Evolutionary conservation across 352 stramenopile genomes (phyloP), one percentile per base, ranked within the genome.

Genomic region (Phytophthora citrophthora): DNA sequence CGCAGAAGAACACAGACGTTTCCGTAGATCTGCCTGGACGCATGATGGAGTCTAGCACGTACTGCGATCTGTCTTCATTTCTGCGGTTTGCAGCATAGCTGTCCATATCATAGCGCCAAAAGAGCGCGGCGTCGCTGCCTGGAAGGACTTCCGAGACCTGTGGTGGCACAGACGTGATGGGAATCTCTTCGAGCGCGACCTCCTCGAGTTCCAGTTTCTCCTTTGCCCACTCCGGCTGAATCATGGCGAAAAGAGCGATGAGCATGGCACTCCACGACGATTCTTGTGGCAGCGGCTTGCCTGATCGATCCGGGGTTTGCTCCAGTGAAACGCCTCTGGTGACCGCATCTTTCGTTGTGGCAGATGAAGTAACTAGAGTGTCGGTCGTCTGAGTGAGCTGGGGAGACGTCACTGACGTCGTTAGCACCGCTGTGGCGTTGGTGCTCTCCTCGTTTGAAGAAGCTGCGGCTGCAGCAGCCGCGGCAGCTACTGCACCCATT

Each of bases 101-200:
- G 66, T 89, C 78, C 80, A 86, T 85, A 45, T 89, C 80, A 48
- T 77, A 88, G 41, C 80, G 77, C 80, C 80, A 89, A 50, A 89
- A 85, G 13, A 85, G 45, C 1, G 75, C 65, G 11, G 32, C 34
- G 47, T 79, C 50, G 5, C 71, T 70, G 68, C 76, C 73, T 5
- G 53, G 47, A 1, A 89, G 50, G 6, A 88, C 80, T 44, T 89
- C 80, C 2, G 78, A 88, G 16, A 89, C 47, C 48, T 80, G 74
- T 6, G 76, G 69, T 5, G 80, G 76, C 16, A 89, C 80, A 1
- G 76, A 80, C 2, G 58, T 68, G 38, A 89, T 71, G 24, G 68
- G 62, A 51, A 88, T 59, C 31, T 88, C 77, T 10, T 88, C 77
- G 9, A 86, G 38, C 45, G 76, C 66, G 18, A 81, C 62, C 24